A percentile compares a stretch with the other conserved stretches of the same genome.
These are phyloP conservation scores for Actinomucor elegans DNA, from an alignment of 371 early-diverging fungal genomes.

Conservation along the genomic window DNA sequence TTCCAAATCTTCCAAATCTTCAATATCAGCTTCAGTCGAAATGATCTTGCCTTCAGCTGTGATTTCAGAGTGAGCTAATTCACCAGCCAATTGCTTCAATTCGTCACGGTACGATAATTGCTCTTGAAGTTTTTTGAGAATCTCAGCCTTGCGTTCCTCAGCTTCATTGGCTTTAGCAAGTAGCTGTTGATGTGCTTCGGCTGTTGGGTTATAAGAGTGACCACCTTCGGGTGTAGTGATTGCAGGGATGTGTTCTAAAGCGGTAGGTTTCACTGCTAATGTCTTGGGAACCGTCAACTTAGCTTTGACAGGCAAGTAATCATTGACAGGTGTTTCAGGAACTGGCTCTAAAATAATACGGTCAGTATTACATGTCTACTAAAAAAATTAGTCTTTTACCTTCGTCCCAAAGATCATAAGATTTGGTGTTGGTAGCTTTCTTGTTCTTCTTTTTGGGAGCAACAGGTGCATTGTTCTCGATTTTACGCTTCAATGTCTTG, in stretches of 20 bases:
- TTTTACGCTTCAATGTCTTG: slow-evolving; percentile 24
- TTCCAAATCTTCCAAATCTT: slow-evolving; percentile 46
- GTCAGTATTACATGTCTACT: background rate
- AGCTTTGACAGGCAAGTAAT: slow-evolving; percentile 6
- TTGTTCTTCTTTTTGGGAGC: slow-evolving; percentile 28
- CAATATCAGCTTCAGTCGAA: slow-evolving; percentile 46
- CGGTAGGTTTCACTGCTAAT: slow-evolving; percentile 47
- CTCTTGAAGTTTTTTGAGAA: slow-evolving; percentile 47
- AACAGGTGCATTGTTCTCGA: slow-evolving; percentile 18
- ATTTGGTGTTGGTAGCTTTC: slow-evolving; percentile 17
- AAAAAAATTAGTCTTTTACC: slow-evolving; percentile 14
- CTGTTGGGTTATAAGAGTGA: slow-evolving; percentile 87
- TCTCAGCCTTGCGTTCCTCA: slow-evolving; percentile 49
- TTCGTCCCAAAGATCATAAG: slow-evolving; percentile 61
- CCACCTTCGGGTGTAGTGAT: slow-evolving; percentile 82
- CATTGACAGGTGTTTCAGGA: slow-evolving; percentile 7
- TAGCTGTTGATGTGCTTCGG: slow-evolving; percentile 73
- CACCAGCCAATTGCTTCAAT: slow-evolving; percentile 45
- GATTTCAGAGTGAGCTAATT: slow-evolving; percentile 18
- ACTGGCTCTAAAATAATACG: background rate
- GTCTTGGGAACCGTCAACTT: slow-evolving; percentile 57
- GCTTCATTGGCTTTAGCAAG: slow-evolving; percentile 50
- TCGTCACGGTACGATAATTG: slow-evolving; percentile 50
- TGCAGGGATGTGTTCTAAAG: slow-evolving; percentile 55
- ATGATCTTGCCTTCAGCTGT: slow-evolving; percentile 33